Percentiles rank a stretch among this genome's conserved stretches.
Conservation (phyloP, 1,284 basidiomycete genomes). For the Moniliella sp. region DNA sequence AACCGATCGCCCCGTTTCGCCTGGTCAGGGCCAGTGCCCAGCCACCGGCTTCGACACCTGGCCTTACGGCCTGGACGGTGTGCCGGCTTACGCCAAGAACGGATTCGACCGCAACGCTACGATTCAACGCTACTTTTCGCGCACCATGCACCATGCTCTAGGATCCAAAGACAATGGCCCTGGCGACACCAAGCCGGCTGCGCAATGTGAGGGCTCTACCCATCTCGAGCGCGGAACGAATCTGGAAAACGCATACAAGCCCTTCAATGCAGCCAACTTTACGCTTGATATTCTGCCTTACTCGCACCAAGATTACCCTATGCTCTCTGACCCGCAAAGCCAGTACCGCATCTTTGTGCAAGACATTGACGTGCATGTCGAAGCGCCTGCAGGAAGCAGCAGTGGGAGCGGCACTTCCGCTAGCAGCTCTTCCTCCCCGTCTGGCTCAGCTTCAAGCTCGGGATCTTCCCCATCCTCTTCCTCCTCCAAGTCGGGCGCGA, state of each 20-base stretch:
- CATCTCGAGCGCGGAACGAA: constrained; percentile 18
- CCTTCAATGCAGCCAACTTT: constrained; percentile 1
- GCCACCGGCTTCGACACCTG: constrained; percentile 3
- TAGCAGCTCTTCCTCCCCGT: too few species aligned
- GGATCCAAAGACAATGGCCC: constrained; percentile 23
- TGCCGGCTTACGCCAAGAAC: constrained; percentile 2
- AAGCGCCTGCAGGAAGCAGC: too few species aligned
- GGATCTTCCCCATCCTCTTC: too few species aligned
- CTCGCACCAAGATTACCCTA: constrained; percentile 8
- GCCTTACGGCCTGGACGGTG: constrained; percentile 4
- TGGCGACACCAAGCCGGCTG: constrained; percentile 18
- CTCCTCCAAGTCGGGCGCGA: too few species aligned
- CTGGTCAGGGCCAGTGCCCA: background rate
- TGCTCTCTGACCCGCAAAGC: constrained; percentile 1
- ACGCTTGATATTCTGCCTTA: constrained; percentile 11
- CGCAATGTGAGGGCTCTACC: constrained; percentile 14
- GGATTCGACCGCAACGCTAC: constrained; percentile 1
- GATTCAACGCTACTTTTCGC: constrained; percentile 7
- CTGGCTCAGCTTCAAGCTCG: too few species aligned
- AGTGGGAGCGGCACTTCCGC: too few species aligned
- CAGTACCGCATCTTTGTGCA: constrained; percentile 1
- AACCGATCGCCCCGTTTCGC: constrained; percentile 1
- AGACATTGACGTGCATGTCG: constrained; percentile 1
- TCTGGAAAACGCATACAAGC: constrained; percentile 7
- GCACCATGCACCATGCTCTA: constrained; percentile 18